Evolutionary conservation across 176 grass and related monocot genomes (phyloP), one percentile per base, ranked within the genome.

Genomic region (Bolboschoenus planiculmis): DNA sequence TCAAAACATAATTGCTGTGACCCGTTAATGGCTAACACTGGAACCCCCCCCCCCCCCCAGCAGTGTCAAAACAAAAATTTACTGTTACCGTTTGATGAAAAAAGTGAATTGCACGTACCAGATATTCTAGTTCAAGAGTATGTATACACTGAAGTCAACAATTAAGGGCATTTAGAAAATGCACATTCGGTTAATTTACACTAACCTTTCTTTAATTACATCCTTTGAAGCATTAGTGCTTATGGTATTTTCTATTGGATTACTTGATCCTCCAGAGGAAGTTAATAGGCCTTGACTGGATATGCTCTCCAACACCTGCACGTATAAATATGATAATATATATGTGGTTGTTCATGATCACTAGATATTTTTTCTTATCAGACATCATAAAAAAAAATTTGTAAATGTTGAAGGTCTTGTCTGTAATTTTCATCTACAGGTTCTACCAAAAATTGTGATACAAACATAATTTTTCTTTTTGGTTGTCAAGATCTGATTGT

Each of bases 251-350:
- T 55, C 74, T 9, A 51, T 80, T 2, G 51, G 53, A 58, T 58
- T 81, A 43, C 27, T 62, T 62, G 79, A 81, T 63, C 79, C 84
- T 60, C 88, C 77, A 56, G 81, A 84, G 74, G 90, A 89, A 80
- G 87, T 79, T 56, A 83, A 83, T 78, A 87, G 55, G 81, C 87
- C 85, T 83, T 93, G 87, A 54, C 83, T 44, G 46, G 93, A 91
- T 62, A 93, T 82, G 60, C 48, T 91, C 14, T 89, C 88, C 83
- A 91, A 62, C 56, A 88, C 74, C 93, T 97, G 68, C 59, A 81
- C 14, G 18, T 31, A 50, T 16, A 23, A 26, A 26, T 10, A 5
- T n/a, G n/a, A n/a, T n/a, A n/a, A n/a, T n/a, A 44, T 16, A 1
- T 23, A 43, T 75, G 42, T 51, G 43, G 43, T 51, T 48, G 44